Percentiles rank a stretch among this genome's conserved stretches.
Evolutionary conservation across 345 rosid genomes (phyloP).

Genomic region (Rhizophora mangle): DNA sequence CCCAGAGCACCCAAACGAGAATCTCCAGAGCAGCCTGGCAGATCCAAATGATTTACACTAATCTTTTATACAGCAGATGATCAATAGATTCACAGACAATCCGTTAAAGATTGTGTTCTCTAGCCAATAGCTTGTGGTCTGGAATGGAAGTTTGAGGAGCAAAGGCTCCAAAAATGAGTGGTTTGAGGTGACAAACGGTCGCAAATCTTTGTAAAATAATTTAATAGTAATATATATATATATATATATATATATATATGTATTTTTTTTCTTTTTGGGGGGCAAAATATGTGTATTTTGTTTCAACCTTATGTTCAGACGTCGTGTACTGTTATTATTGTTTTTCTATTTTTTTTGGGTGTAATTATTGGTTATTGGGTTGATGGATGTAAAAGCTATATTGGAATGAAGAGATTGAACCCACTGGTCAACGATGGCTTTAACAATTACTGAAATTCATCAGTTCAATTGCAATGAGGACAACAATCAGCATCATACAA

Average conservation of each 20-base stretch:
- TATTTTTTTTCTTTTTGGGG: background rate
- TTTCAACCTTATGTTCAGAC: background rate
- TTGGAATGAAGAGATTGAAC: too few species aligned
- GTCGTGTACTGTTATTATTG: too few species aligned
- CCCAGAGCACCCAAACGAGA: constrained; percentile 48
- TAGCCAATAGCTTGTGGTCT: constrained; percentile 27
- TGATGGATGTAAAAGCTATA: too few species aligned
- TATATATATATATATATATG: constrained; percentile 30
- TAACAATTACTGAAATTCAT: too few species aligned
- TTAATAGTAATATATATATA: constrained; percentile 34
- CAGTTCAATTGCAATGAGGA: too few species aligned
- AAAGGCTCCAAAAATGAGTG: constrained; percentile 28
- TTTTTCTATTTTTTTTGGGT: too few species aligned
- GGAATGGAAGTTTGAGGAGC: constrained; percentile 22
- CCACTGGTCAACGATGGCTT: too few species aligned
- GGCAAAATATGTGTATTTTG: constrained; percentile 18
- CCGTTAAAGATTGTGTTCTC: constrained; percentile 10
- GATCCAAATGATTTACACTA: constrained; percentile 34
- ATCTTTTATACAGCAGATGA: constrained; percentile 10
- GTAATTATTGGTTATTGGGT: too few species aligned
- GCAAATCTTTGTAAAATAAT: constrained; percentile 34
- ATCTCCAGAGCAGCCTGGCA: constrained; percentile 51
- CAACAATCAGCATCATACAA: too few species aligned
- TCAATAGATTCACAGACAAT: constrained; percentile 1
- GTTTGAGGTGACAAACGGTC: constrained; percentile 33